phyloP scores from a whole-genome alignment of 2,329 filamentous ascomycete species.

The Basipetospora chlamydospora region DNA sequence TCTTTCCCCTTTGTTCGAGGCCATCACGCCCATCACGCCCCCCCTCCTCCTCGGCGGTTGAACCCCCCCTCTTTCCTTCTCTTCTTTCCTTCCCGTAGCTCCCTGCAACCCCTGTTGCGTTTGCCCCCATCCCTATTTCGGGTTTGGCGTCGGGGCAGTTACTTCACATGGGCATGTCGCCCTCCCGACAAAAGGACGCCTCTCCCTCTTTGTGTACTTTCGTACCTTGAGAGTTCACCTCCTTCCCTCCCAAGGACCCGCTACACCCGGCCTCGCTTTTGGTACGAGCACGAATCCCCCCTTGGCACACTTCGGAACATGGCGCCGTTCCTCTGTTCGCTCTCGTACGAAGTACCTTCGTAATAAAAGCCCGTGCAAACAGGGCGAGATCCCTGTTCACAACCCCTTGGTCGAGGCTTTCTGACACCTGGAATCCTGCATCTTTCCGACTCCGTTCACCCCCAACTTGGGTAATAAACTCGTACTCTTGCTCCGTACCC shows the following conservation, averaged over 20 bases:
- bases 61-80: not conserved
- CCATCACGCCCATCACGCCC: too few relatives aligned
- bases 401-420: constrained; percentile 1
- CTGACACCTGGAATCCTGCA: too few relatives aligned
- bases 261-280: too few relatives aligned
- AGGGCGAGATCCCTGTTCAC: not conserved
- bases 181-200: not conserved
- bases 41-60: too few relatives aligned
- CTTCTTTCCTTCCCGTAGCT: not conserved
- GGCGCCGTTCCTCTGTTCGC: too few relatives aligned
- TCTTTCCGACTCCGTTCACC: too few relatives aligned
- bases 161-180: not conserved
- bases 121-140: not conserved
- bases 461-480: too few relatives aligned
- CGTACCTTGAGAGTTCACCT: too few relatives aligned
- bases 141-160: constrained; percentile 2
- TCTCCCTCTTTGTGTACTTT: not conserved
- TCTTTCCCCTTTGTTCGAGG: constrained; percentile 3
- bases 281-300: too few relatives aligned
- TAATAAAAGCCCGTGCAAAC: not conserved
- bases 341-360: constrained; percentile 1
- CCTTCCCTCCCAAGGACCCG: too few relatives aligned
- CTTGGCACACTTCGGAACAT: too few relatives aligned
- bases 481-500: too few relatives aligned
- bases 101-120: not conserved